Evolutionary conservation across 2,329 filamentous ascomycete species (phyloP).

Genomic region (Cladosporium sp.): DNA sequence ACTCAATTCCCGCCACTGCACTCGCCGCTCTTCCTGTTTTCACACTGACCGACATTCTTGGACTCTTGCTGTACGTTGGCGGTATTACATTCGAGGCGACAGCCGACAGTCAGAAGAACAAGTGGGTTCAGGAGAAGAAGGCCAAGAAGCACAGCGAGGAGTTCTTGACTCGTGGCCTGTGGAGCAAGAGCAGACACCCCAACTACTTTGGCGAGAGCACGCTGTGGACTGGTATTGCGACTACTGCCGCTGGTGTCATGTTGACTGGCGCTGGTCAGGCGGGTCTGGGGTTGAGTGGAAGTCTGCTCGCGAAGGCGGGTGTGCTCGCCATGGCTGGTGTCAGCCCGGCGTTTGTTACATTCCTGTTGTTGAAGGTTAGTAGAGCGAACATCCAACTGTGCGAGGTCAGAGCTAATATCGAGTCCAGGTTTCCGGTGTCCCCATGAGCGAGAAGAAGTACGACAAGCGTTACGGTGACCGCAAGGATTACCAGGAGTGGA

Average conservation of each 20-base stretch:
- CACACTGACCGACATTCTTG: slow-evolving; percentile 56
- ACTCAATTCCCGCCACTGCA: slow-evolving; percentile 57
- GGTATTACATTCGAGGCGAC: slow-evolving; percentile 62
- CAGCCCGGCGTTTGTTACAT: slow-evolving; percentile 65
- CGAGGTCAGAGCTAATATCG: slow-evolving; percentile 18
- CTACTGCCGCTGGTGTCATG: slow-evolving; percentile 58
- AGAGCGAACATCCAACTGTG: neutral
- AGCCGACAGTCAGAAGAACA: slow-evolving; percentile 64
- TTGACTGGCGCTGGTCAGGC: slow-evolving; percentile 55
- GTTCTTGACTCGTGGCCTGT: slow-evolving; percentile 65
- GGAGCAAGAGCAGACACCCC: slow-evolving; percentile 62
- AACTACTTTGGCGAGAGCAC: slow-evolving; percentile 74
- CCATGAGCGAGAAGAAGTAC: slow-evolving; percentile 68
- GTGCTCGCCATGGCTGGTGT: slow-evolving; percentile 55
- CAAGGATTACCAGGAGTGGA: slow-evolving; percentile 69
- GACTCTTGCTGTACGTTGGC: slow-evolving; percentile 58
- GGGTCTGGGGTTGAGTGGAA: slow-evolving; percentile 57
- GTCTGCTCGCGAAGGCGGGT: slow-evolving; percentile 43
- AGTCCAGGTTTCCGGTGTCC: slow-evolving; percentile 53
- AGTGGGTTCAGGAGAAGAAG: slow-evolving; percentile 62
- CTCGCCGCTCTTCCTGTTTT: slow-evolving; percentile 54
- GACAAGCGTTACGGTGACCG: slow-evolving; percentile 63
- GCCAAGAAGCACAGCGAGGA: slow-evolving; percentile 67
- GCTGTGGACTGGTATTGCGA: slow-evolving; percentile 68
- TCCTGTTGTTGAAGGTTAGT: slow-evolving; percentile 63